phyloP scores from a whole-genome alignment of 2,329 filamentous ascomycete species.

The Fusarium mexicanum region DNA sequence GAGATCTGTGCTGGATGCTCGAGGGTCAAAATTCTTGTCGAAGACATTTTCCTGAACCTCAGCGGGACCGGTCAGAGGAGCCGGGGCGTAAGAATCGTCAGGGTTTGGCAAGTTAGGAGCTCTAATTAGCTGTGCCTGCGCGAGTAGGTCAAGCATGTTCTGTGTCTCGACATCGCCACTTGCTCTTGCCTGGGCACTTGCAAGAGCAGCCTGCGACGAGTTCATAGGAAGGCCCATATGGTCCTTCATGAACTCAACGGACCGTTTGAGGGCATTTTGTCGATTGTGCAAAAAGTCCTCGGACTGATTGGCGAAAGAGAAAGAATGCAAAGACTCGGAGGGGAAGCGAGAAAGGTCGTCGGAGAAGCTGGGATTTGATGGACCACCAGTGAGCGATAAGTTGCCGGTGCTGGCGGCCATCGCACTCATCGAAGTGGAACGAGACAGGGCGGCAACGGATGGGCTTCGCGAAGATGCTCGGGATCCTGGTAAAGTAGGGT shows the following conservation, averaged over 20 bases:
- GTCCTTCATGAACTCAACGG: conserved; percentile 96
- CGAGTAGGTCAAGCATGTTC: conserved; percentile 88
- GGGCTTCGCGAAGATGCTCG: conserved; percentile 70
- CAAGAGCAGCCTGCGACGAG: conserved; percentile 77
- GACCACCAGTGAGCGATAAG: conserved; percentile 66
- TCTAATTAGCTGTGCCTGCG: conserved; percentile 81
- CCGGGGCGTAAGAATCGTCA: conserved; percentile 52
- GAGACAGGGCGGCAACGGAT: conserved; percentile 66
- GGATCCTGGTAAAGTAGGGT: conserved; percentile 71
- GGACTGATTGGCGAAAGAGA: conserved; percentile 96
- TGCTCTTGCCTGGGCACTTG: conserved; percentile 83
- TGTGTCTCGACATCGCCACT: conserved; percentile 88
- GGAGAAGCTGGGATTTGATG: conserved; percentile 77
- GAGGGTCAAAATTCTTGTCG: conserved; percentile 78
- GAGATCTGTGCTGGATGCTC: conserved; percentile 61
- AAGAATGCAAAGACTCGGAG: conserved; percentile 95
- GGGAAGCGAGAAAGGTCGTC: conserved; percentile 95
- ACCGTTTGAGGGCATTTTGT: conserved; percentile 91
- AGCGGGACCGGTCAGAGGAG: conserved; percentile 84
- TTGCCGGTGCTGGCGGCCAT: conserved; percentile 68
- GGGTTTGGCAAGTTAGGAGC: conserved; percentile 68
- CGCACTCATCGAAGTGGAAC: conserved; percentile 76
- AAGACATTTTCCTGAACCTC: conserved; percentile 81
- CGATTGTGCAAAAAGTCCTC: conserved; percentile 91
- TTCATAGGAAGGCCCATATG: conserved; percentile 79